Evolutionary conservation across 768 basidiomycete species (phyloP).

Genomic region (Psilocybe azurescens): DNA sequence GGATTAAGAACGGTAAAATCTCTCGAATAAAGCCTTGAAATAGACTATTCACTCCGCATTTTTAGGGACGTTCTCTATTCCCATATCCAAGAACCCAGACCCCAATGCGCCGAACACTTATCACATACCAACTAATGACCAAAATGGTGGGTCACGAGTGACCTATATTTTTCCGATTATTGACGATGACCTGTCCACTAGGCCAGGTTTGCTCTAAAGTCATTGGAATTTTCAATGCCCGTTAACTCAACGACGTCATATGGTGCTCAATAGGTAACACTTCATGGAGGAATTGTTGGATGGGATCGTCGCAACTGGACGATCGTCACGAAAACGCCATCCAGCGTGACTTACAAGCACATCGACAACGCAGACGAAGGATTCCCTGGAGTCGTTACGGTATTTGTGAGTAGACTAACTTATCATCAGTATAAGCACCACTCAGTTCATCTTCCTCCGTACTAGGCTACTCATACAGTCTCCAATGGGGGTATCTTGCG

Average conservation of each 20-base stretch:
- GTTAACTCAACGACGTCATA: no score
- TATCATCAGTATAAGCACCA: not conserved
- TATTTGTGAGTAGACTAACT: constrained; percentile 33
- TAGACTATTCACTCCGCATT: not conserved
- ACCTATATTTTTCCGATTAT: not conserved
- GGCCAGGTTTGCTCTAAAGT: constrained; percentile 29
- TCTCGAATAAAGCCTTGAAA: not conserved
- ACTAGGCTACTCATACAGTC: constrained; percentile 53
- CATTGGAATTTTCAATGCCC: no score
- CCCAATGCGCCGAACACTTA: constrained; percentile 49
- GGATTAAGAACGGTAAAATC: constrained; percentile 52
- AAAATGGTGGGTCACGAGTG: constrained; percentile 40
- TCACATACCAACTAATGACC: constrained; percentile 56
- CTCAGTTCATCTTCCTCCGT: not conserved
- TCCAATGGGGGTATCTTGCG: constrained; percentile 46
- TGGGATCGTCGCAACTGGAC: constrained; percentile 67
- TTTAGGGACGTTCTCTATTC: constrained; percentile 58
- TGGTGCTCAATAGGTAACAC: constrained; percentile 39
- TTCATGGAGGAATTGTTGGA: constrained; percentile 61
- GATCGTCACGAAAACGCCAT: constrained; percentile 42
- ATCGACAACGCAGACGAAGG: constrained; percentile 58
- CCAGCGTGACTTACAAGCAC: constrained; percentile 58
- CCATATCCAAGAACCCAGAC: constrained; percentile 50
- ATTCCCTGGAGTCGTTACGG: constrained; percentile 55
- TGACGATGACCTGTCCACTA: constrained; percentile 3